A percentile compares a stretch with the other conserved stretches of the same genome.
phyloP scores from a whole-genome alignment of 1,284 basidiomycete species.

The Cryptococcus floricola region DNA sequence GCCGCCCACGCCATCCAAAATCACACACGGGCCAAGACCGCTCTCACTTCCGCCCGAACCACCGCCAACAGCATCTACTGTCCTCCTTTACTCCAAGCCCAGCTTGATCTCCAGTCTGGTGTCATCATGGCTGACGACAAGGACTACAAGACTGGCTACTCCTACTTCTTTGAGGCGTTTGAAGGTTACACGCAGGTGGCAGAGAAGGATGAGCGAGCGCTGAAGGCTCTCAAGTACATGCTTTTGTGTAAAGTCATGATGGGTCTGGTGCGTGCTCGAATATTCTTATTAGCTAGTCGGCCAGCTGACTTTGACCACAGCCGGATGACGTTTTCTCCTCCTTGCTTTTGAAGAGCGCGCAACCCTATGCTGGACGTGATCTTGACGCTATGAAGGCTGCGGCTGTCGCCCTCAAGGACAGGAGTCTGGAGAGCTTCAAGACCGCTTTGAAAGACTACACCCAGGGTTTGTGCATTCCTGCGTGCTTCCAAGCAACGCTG shows the following conservation, averaged over 20 bases:
- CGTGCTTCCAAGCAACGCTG: background rate
- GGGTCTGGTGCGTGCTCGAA: conserved; percentile 63
- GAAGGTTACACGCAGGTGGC: conserved; percentile 71
- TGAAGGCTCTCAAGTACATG: conserved; percentile 96
- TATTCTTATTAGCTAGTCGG: background rate
- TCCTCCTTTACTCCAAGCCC: conserved; percentile 85
- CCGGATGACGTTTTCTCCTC: conserved; percentile 88
- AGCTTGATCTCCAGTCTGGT: conserved; percentile 87
- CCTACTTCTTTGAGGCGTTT: conserved; percentile 96
- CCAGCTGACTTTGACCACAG: conserved; percentile 50
- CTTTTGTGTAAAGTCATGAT: conserved; percentile 97
- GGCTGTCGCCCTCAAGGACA: conserved; percentile 85
- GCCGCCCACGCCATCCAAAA: conserved; percentile 91
- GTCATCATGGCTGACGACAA: conserved; percentile 95
- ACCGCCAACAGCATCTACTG: conserved; percentile 98
- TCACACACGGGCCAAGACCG: conserved; percentile 90
- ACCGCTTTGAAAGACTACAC: conserved; percentile 80
- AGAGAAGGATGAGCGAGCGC: conserved; percentile 52
- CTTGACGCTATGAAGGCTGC: conserved; percentile 94
- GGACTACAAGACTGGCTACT: conserved; percentile 95
- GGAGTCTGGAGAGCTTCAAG: conserved; percentile 87
- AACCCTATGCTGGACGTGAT: conserved; percentile 73
- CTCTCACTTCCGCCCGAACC: conserved; percentile 85
- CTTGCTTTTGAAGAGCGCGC: conserved; percentile 78
- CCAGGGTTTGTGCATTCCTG: conserved; percentile 57